These are phyloP conservation scores for Pugionium dolabratum DNA, from an alignment of 345 rosid species.

Conservation along the genomic window DNA sequence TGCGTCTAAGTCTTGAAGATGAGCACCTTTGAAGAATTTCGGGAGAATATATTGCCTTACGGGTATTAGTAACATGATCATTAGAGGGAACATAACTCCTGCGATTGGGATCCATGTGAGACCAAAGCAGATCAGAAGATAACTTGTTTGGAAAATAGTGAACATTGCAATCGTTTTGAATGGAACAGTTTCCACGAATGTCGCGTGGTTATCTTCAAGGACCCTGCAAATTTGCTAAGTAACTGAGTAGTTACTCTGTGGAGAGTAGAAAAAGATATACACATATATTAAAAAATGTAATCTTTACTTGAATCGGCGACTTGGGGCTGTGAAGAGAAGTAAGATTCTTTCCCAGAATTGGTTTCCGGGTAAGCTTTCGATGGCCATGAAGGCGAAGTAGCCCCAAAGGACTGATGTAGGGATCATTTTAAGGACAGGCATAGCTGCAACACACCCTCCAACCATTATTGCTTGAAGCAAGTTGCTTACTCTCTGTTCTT, in stretches of 20 bases:
- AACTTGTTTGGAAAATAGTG: conserved; percentile 76
- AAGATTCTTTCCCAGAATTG: conserved; percentile 97
- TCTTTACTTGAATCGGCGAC: conserved; percentile 87
- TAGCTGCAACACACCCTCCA: conserved; percentile 84
- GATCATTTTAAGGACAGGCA: conserved; percentile 89
- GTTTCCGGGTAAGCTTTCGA: conserved; percentile 94
- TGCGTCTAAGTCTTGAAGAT: conserved; percentile 91
- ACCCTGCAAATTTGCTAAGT: conserved; percentile 50
- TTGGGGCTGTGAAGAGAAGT: conserved; percentile 88
- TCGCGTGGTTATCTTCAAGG: conserved; percentile 76
- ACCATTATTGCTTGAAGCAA: conserved; percentile 92
- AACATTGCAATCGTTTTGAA: conserved; percentile 77
- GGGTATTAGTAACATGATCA: conserved; percentile 94
- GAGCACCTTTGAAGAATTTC: conserved; percentile 80
- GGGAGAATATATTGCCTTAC: conserved; percentile 86
- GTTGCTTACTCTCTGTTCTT: conserved; percentile 94
- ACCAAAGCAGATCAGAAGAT: conserved; percentile 82
- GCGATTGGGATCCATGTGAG: conserved; percentile 97
- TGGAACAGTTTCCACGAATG: conserved; percentile 92
- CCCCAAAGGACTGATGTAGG: conserved; percentile 99
- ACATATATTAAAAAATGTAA: not conserved
- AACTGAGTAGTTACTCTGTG: not conserved
- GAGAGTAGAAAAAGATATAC: not conserved
- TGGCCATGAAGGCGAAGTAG: conserved; percentile 97
- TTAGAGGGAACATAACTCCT: conserved; percentile 86